These are phyloP conservation scores for Ophiosphaerella korrae DNA, from an alignment of 2,329 filamentous ascomycete species.

Conservation along the genomic window DNA sequence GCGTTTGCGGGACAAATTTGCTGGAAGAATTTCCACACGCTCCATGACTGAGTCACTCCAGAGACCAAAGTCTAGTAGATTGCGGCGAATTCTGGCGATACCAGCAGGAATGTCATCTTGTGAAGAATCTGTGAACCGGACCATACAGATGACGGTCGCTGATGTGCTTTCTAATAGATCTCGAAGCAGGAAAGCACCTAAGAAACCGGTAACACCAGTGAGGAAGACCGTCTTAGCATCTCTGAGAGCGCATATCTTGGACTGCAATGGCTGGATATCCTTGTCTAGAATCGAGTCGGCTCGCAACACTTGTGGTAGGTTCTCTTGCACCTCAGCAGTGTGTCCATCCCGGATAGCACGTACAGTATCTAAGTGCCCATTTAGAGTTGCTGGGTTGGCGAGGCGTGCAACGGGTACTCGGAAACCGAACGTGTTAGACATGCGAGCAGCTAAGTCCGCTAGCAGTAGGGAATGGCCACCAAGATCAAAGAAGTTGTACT, in stretches of 20 bases:
- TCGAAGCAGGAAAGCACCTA: conserved; percentile 75
- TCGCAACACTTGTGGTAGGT: conserved; percentile 71
- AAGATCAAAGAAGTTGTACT: conserved; percentile 81
- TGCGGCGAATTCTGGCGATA: conserved; percentile 74
- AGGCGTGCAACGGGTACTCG: conserved; percentile 73
- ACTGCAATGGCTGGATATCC: conserved; percentile 65
- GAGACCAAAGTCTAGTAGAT: conserved; percentile 76
- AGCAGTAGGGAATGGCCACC: conserved; percentile 79
- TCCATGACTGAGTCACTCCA: conserved; percentile 80
- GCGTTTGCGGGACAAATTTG: conserved; percentile 70
- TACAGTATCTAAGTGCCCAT: conserved; percentile 75
- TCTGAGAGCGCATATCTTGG: conserved; percentile 63
- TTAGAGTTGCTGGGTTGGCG: conserved; percentile 72
- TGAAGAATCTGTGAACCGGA: conserved; percentile 71
- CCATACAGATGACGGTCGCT: conserved; percentile 73
- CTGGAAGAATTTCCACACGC: conserved; percentile 75
- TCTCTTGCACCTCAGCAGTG: conserved; percentile 75
- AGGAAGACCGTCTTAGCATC: conserved; percentile 72
- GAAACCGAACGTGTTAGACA: conserved; percentile 74
- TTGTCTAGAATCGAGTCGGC: conserved; percentile 70
- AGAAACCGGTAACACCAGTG: conserved; percentile 76
- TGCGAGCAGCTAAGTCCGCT: conserved; percentile 74
- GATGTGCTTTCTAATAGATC: conserved; percentile 70
- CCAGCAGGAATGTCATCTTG: conserved; percentile 68
- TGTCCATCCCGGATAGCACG: conserved; percentile 72